Percentiles rank a stretch among this genome's conserved stretches.
Conservation (phyloP, 805 yeast genomes). For the Komagataella populi region DNA sequence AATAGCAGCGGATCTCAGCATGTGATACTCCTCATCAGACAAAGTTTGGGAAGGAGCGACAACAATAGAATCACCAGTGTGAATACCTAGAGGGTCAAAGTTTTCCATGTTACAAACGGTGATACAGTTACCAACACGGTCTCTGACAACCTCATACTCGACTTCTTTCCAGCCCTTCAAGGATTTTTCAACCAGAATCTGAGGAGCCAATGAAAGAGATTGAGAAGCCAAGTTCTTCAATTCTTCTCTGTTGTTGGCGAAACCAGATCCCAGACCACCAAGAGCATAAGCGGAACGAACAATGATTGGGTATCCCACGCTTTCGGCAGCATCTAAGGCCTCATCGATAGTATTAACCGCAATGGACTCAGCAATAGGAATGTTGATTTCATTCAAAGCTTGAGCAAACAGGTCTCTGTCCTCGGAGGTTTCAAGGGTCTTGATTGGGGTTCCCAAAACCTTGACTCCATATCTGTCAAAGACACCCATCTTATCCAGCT, state of each 20-base stretch:
- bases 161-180: constrained; percentile 99
- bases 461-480: constrained; percentile 83
- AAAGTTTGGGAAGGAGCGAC: constrained; percentile 98
- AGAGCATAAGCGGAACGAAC: constrained; percentile 95
- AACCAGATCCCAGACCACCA: constrained; percentile 97
- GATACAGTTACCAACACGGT: constrained; percentile 91
- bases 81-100: constrained; percentile 96
- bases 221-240: constrained; percentile 80
- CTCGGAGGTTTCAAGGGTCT: constrained; percentile 91
- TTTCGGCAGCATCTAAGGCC: constrained; percentile 80
- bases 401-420: constrained; percentile 94
- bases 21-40: constrained; percentile 94
- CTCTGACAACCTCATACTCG: constrained; percentile 97
- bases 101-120: constrained; percentile 99
- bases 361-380: constrained; percentile 93
- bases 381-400: constrained; percentile 88
- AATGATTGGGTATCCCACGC: constrained; percentile 89
- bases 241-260: constrained; percentile 75
- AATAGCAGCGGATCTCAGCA: constrained; percentile 95
- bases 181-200: constrained; percentile 91
- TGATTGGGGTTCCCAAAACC: constrained; percentile 95
- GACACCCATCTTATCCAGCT: constrained; percentile 88
- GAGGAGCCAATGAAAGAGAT: constrained; percentile 84
- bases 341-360: constrained; percentile 92
- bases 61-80: constrained; percentile 97